These are phyloP conservation scores for Lasiosphaeria miniovina DNA, from an alignment of 495 filamentous ascomycete genomes.

Conservation along the genomic window DNA sequence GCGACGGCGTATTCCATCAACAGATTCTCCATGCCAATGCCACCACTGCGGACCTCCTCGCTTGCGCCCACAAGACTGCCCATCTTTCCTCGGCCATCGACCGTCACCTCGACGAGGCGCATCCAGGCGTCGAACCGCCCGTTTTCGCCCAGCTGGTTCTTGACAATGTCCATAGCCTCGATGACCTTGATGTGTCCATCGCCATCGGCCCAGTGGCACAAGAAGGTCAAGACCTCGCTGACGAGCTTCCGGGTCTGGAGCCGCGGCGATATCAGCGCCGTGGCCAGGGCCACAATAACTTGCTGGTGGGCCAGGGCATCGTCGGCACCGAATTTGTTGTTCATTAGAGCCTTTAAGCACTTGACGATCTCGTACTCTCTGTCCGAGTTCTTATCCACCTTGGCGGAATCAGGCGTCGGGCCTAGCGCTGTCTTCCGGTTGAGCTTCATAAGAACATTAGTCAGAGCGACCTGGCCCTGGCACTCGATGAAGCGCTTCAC, in stretches of 20 bases:
- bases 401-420: constrained; percentile 61
- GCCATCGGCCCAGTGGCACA: constrained; percentile 93
- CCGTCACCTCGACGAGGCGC: constrained; percentile 95
- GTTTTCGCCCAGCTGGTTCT: constrained; percentile 84
- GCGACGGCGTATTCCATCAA: constrained; percentile 99
- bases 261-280: constrained; percentile 81
- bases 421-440: constrained; percentile 81
- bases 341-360: constrained; percentile 95
- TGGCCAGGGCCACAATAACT: constrained; percentile 83
- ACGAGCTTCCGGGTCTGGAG: constrained; percentile 92
- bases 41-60: constrained; percentile 94
- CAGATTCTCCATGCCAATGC: constrained; percentile 97
- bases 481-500: constrained; percentile 96
- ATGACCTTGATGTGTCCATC: constrained; percentile 93
- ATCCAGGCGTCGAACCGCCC: constrained; percentile 98
- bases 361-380: constrained; percentile 97
- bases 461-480: constrained; percentile 93
- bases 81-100: constrained; percentile 97
- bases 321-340: constrained; percentile 98
- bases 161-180: constrained; percentile 88
- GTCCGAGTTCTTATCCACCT: constrained; percentile 84
- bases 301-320: constrained; percentile 90
- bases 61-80: constrained; percentile 94
- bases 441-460: constrained; percentile 88
- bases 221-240: constrained; percentile 92